phyloP scores from a whole-genome alignment of 768 basidiomycete genomes.

The Chiua virens region DNA sequence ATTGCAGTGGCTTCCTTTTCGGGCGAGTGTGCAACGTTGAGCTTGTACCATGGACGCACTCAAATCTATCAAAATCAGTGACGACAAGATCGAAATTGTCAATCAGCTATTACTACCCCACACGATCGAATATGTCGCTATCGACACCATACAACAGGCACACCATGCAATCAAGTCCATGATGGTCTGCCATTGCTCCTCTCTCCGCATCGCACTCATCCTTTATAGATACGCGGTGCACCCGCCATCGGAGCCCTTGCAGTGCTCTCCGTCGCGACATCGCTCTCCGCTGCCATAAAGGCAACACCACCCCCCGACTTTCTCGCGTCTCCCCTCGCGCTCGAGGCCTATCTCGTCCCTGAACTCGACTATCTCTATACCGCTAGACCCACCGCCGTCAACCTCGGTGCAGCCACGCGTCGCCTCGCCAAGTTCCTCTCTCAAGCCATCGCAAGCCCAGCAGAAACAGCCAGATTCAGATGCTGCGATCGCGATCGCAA shows the following conservation, averaged over 20 bases:
- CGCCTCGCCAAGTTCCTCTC: constrained; percentile 57
- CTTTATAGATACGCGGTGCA: constrained; percentile 77
- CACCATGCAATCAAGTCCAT: constrained; percentile 95
- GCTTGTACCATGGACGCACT: constrained; percentile 21
- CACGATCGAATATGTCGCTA: constrained; percentile 60
- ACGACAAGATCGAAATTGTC: constrained; percentile 74
- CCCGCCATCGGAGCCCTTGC: constrained; percentile 95
- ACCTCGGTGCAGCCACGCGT: constrained; percentile 83
- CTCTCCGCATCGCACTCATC: neutral
- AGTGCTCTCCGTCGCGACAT: constrained; percentile 69
- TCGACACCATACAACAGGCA: constrained; percentile 78
- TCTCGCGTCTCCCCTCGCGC: constrained; percentile 48
- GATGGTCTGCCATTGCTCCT: constrained; percentile 63
- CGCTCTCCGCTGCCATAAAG: constrained; percentile 55
- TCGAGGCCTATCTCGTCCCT: constrained; percentile 55
- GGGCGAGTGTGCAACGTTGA: constrained; percentile 10
- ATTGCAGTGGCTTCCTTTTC: constrained; percentile 16
- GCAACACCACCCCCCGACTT: constrained; percentile 51
- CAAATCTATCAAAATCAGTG: constrained; percentile 43
- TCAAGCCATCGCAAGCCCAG: constrained; percentile 9
- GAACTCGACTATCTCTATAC: constrained; percentile 75
- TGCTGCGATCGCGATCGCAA: constrained; percentile 47
- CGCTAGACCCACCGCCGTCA: constrained; percentile 95
- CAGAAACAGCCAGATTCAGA: constrained; percentile 29
- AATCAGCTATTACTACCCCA: constrained; percentile 89